These are phyloP conservation scores for Vanilla planifolia DNA, from an alignment of 106 monocot genomes.

Conservation along the genomic window DNA sequence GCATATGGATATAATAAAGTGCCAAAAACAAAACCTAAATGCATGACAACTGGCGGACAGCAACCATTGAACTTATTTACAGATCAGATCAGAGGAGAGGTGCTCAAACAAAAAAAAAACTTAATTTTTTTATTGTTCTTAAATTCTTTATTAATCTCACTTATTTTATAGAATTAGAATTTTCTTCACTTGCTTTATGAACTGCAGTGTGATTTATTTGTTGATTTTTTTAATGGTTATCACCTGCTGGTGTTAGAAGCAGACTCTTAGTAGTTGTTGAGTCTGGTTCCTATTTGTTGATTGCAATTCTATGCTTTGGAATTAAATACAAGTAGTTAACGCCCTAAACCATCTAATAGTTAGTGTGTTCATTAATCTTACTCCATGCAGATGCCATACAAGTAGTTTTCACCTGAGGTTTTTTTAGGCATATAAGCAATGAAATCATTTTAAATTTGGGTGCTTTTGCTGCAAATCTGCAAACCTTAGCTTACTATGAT, in stretches of 20 bases:
- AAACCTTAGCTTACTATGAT: too few species aligned
- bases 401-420: too few species aligned
- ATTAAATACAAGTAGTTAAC: too few species aligned
- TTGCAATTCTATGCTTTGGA: too few species aligned
- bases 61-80: conserved; percentile 80
- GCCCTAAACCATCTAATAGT: too few species aligned
- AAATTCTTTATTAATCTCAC: neutral
- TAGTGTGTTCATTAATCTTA: too few species aligned
- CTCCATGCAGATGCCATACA: too few species aligned
- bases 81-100: conserved; percentile 76
- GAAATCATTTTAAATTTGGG: too few species aligned
- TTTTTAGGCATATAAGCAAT: too few species aligned
- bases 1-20: conserved; percentile 93
- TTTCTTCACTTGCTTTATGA: neutral
- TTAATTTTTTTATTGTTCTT: conserved; percentile 2
- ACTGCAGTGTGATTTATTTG: neutral
- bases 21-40: conserved; percentile 65
- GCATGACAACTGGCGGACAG: conserved; percentile 52
- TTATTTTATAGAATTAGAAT: neutral
- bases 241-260: neutral
- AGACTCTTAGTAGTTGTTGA: neutral
- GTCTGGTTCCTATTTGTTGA: too few species aligned
- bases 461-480: too few species aligned
- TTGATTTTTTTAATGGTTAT: neutral
- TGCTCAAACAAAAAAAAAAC: conserved; percentile 22